Evolutionary conservation across 75 land plant species (phyloP).

Genomic region (Ceratopteris richardii): DNA sequence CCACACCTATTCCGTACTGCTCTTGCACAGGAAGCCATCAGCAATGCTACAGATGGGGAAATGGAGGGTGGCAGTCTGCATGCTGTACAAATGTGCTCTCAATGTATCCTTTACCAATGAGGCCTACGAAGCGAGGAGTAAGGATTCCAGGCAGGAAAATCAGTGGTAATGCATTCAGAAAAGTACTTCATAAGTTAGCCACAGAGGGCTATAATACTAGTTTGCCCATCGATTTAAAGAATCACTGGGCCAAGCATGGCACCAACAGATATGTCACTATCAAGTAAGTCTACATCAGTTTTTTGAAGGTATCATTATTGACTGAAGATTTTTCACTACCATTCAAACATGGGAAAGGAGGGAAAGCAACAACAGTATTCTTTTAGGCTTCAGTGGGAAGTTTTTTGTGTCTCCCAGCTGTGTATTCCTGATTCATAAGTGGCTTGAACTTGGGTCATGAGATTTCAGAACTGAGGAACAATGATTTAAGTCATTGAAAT

Average conservation of each 20-base stretch:
- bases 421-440: too few relatives aligned
- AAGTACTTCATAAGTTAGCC: slow-evolving; percentile 10
- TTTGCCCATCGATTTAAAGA: slow-evolving; percentile 13
- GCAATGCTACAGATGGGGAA: slow-evolving; percentile 29
- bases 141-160: slow-evolving; percentile 22
- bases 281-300: slow-evolving; percentile 2
- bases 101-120: slow-evolving; percentile 26
- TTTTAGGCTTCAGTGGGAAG: too few relatives aligned
- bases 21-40: slow-evolving; percentile 24
- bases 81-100: slow-evolving; percentile 21
- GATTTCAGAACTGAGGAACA: too few relatives aligned
- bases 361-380: too few relatives aligned
- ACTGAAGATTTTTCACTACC: too few relatives aligned
- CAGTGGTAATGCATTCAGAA: slow-evolving; percentile 24
- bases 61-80: slow-evolving; percentile 33
- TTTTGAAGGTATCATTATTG: too few relatives aligned
- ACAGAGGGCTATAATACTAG: slow-evolving; percentile 5
- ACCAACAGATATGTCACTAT: slow-evolving; percentile 26
- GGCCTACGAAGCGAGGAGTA: slow-evolving; percentile 8
- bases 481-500: too few relatives aligned
- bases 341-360: too few relatives aligned
- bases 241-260: slow-evolving; percentile 29
- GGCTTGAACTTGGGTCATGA: too few relatives aligned
- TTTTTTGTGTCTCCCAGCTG: too few relatives aligned
- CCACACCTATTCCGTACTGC: slow-evolving; percentile 13